Evolutionary conservation across 2,329 filamentous ascomycete species (phyloP), one percentile per base, ranked within the genome.

Genomic region (Stagonosporopsis vannaccii): DNA sequence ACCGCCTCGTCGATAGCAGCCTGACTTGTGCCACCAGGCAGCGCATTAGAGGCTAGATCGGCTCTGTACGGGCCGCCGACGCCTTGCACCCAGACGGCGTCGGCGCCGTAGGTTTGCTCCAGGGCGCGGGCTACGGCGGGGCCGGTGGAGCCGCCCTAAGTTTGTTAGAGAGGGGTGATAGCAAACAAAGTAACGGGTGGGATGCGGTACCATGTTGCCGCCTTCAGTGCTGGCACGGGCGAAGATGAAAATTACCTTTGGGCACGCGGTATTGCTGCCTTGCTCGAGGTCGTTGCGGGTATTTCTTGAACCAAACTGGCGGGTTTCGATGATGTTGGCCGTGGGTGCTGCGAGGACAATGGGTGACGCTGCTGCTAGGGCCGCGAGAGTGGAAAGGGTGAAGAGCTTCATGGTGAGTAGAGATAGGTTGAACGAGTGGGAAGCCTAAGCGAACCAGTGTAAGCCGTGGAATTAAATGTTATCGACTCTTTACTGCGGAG

Each of bases 31-130:
- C 78, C 77, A 1, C 56, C 57, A 0, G 69, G 61, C 1, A 69
- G 63, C 20, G 69, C 59, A 61, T 79, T 79, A 35, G 68, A 73
- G 12, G 54, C 51, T 1, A 79, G 56, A 13, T 60, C 65, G 4
- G 77, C 77, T 0, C 55, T 58, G 58, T 80, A 80, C 17, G 66
- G 61, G 9, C 62, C 66, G 41, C 77, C 71, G 30, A 80, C 66
- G 15, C 71, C 68, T 42, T 74, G 67, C 4, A 69, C 62, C 62
- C 71, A 72, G 32, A 73, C 58, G 13, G 62, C 50, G 12, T 33
- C 42, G 2, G 64, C 65, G 15, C 68, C 68, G 9, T 69, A 73
- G 9, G 60, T 51, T n/a, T 52, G 33, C 46, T 67, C 45, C 6
- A 73, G 64, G 8, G 60, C 59, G n/a, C 49, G 51, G 13, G 64